phyloP scores from a whole-genome alignment of 129 eudicot genomes.

The Silybum marianum region DNA sequence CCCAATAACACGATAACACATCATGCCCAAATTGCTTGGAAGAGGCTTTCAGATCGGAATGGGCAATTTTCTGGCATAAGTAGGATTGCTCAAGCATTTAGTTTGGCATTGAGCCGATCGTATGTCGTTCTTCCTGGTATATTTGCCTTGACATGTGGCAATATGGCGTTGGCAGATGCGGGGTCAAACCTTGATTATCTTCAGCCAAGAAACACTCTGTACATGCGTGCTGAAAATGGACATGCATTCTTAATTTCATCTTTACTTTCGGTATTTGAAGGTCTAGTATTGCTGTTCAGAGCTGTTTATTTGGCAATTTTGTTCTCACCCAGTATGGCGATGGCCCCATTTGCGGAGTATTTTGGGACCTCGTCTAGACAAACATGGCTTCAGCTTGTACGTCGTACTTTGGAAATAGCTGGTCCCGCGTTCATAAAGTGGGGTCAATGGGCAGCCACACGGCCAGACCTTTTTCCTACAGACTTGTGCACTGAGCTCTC shows the following conservation, averaged over 20 bases:
- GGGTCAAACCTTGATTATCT: conserved; percentile 40
- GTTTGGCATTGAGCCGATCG: conserved; percentile 71
- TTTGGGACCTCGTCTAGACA: conserved; percentile 65
- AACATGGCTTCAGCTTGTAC: conserved; percentile 80
- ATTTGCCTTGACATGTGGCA: conserved; percentile 60
- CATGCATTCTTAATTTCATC: conserved; percentile 53
- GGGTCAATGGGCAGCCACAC: conserved; percentile 99
- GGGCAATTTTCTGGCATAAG: conserved; percentile 35
- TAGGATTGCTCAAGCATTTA: conserved; percentile 75
- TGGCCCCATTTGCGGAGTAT: conserved; percentile 89
- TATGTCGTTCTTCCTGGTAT: conserved; percentile 73
- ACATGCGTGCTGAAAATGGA: conserved; percentile 62
- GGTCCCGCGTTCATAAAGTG: conserved; percentile 96
- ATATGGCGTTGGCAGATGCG: conserved; percentile 50
- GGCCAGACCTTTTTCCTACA: conserved; percentile 82
- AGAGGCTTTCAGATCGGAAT: conserved; percentile 42
- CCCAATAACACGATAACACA: conserved; percentile 49
- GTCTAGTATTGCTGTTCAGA: conserved; percentile 60
- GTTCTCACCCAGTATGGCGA: conserved; percentile 75
- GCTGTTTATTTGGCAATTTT: conserved; percentile 61
- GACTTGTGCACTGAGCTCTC: conserved; percentile 80
- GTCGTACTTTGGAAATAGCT: conserved; percentile 71
- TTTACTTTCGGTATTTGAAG: conserved; percentile 52
- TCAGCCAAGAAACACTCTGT: conserved; percentile 47
- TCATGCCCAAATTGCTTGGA: conserved; percentile 77